A percentile compares a stretch with the other conserved stretches of the same genome.
Evolutionary conservation across 495 filamentous ascomycete genomes (phyloP).

Genomic region (Amphirosellinia nigrospora): DNA sequence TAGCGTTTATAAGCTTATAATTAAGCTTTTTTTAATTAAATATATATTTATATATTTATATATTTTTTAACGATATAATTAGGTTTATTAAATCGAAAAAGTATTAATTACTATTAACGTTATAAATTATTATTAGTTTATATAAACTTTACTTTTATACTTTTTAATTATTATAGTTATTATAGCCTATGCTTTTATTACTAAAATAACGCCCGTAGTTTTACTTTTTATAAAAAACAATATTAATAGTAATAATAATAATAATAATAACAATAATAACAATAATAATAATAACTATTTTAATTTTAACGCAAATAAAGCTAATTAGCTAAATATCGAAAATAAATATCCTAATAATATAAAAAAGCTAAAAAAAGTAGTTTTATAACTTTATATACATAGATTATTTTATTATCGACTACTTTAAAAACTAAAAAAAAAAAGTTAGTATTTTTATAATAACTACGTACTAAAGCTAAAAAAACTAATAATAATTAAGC

Average conservation of each 20-base stretch:
- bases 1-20: conserved; percentile 29
- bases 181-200: neutral
- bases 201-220: neutral
- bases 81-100: neutral
- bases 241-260: neutral
- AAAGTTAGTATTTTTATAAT: conserved; percentile 24
- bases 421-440: neutral
- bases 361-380: neutral
- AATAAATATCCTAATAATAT: neutral
- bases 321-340: neutral
- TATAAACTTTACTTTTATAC: neutral
- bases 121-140: conserved; percentile 28
- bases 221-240: conserved; percentile 21
- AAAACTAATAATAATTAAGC: conserved; percentile 33
- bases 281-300: neutral
- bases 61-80: too few relatives aligned
- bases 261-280: too few relatives aligned
- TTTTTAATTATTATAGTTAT: too few relatives aligned
- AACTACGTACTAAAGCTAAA: conserved; percentile 29
- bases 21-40: conserved; percentile 24
- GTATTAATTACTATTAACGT: conserved; percentile 1
- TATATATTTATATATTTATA: too few relatives aligned
- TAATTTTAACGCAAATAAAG: neutral
- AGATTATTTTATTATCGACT: neutral
- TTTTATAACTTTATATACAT: neutral